These are phyloP conservation scores for Leishmania major DNA, from an alignment of 208 protist species.

Conservation along the genomic window DNA sequence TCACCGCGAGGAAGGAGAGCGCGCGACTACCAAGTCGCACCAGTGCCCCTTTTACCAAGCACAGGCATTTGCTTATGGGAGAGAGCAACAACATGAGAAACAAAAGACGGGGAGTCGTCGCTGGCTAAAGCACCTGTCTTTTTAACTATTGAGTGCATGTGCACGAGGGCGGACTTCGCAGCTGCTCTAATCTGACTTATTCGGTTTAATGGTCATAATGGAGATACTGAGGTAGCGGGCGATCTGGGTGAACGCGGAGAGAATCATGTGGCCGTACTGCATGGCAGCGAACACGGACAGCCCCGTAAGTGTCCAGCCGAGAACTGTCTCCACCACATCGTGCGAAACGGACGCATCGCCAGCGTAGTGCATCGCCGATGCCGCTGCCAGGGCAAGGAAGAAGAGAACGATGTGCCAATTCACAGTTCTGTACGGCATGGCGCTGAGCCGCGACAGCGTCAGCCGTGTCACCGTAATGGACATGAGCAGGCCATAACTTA, in stretches of 20 bases:
- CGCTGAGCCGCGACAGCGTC: constrained; percentile 76
- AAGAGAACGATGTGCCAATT: constrained; percentile 44
- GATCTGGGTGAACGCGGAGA: constrained; percentile 66
- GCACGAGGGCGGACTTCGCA: not conserved
- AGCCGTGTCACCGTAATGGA: constrained; percentile 78
- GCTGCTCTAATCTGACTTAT: constrained; percentile 35
- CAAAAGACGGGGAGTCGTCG: not conserved
- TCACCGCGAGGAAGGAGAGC: not conserved
- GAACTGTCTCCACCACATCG: constrained; percentile 19
- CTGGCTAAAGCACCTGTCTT: not conserved
- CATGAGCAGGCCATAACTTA: constrained; percentile 75
- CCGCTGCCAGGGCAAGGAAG: constrained; percentile 32
- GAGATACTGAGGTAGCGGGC: constrained; percentile 53
- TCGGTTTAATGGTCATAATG: constrained; percentile 61
- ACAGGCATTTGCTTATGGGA: not conserved
- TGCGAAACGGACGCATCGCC: constrained; percentile 6
- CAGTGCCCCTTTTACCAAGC: not conserved
- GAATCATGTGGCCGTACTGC: constrained; percentile 74
- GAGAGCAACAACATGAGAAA: constrained; percentile 7
- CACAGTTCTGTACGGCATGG: constrained; percentile 66
- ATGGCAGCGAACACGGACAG: constrained; percentile 49
- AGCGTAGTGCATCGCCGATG: constrained; percentile 38
- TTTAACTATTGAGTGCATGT: not conserved
- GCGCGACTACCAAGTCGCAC: not conserved
- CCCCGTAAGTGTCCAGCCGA: constrained; percentile 48